Evolutionary conservation across 306 rosid species (phyloP), one percentile per base, ranked within the genome.

Genomic region (Fagus crenata): DNA sequence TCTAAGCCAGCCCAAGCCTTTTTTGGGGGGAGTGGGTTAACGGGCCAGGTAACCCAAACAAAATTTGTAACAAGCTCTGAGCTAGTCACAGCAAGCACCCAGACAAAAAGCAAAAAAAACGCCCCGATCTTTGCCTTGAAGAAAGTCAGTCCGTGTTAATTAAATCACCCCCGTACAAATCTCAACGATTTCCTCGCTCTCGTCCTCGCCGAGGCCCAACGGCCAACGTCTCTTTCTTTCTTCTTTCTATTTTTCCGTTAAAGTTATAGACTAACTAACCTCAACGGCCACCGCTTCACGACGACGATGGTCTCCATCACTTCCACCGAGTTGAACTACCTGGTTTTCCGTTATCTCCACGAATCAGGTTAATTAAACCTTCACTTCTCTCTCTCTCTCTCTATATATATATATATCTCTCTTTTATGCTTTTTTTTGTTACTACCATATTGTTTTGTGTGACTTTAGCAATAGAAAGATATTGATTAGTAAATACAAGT

Each of bases 291-390:
- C 15, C 36, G 77, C 78, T 80, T 71, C 46, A 37, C 77, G 40
- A 59, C 80, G 40, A 59, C 80, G 59, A 89, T 89, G 93, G 81
- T 81, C 75, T 78, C 87, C 71, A 73, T 87, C 54, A 81, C 82
- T 78, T 87, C 90, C 64, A 40, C 74, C 71, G 93, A 89, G 65
- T 70, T 89, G 55, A 89, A 89, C 87, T 88, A 86, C 85, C 53
- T 88, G 6, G 81, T 90, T 58, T 88, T 90, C 78, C 92, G 89
- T 54, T 88, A 86, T 77, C 89, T 90, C 18, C 92, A 88, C 60
- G 90, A 88, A 86, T 88, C 90, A 81, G 92, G 90, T 82, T 32
- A 37, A 1, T 46, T 46, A 46, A 46, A 22, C 28, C 51, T 14
- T 9, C 8, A 46, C 4, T 1, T 28, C 13, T 22, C 32, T 31